Percentiles rank a stretch among this genome's conserved stretches.
Conservation (phyloP, 2,329 filamentous ascomycete species). For the Magnaporthales sp. region DNA sequence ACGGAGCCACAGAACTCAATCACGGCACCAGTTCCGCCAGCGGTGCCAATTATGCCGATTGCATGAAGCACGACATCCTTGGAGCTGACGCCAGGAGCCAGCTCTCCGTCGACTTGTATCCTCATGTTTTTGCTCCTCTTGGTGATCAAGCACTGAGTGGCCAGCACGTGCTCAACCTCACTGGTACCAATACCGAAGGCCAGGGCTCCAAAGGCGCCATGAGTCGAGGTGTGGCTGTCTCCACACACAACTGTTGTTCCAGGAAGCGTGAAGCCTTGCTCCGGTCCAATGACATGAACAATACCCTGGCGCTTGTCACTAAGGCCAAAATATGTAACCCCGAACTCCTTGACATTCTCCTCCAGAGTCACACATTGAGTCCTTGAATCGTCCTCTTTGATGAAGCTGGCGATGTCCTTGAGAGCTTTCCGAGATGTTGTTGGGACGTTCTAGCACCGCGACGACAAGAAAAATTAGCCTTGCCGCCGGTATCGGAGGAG, state of each 20-base stretch:
- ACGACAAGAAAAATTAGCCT: conserved; percentile 10
- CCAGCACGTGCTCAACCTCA: conserved; percentile 96
- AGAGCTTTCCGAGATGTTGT: conserved; percentile 85
- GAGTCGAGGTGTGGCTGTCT: conserved; percentile 96
- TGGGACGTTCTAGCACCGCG: conserved; percentile 67
- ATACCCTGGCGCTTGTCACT: conserved; percentile 96
- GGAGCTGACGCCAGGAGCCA: conserved; percentile 84
- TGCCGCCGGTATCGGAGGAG: neutral
- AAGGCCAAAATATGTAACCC: conserved; percentile 93
- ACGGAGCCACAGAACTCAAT: conserved; percentile 97
- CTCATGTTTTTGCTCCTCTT: conserved; percentile 98
- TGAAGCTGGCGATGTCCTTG: conserved; percentile 89
- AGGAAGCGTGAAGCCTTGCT: conserved; percentile 96
- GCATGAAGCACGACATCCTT: conserved; percentile 93
- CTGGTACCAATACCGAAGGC: conserved; percentile 97
- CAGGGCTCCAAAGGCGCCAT: conserved; percentile 90
- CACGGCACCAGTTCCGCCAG: conserved; percentile 86
- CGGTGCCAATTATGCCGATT: conserved; percentile 90
- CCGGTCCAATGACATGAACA: conserved; percentile 95
- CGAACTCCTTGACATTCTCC: conserved; percentile 94
- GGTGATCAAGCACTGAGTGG: conserved; percentile 91
- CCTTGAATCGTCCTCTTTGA: conserved; percentile 88
- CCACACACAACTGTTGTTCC: conserved; percentile 96
- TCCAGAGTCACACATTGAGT: conserved; percentile 93
- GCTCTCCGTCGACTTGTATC: conserved; percentile 85